Evolutionary conservation across 108 stramenopile species (phyloP), one percentile per base, ranked within the genome.

Genomic region (Mediolabrus comicus): DNA sequence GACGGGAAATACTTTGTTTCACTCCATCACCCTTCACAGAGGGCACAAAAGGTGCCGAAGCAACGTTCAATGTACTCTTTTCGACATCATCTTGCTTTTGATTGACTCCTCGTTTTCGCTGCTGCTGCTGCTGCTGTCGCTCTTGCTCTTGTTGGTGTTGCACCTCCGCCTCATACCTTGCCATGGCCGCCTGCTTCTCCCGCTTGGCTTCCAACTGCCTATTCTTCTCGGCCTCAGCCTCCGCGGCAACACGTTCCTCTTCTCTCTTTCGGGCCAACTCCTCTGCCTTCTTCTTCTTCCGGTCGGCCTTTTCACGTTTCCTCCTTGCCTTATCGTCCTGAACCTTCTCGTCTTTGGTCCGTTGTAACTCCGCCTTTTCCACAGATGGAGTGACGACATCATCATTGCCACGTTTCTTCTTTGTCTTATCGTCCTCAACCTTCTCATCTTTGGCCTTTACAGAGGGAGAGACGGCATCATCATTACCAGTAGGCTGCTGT

Each of bases 241-340:
- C 59, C 14, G 59, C 38, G 3, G 33, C 59, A 12, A 41, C 29
- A 11, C 29, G 24, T 8, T 61, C 59, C 36, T 61, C 59, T 61
- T 61, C 59, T 14, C 43, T 61, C 29, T 61, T 25, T 13, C 38
- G 59, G 3, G 59, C 59, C 33, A 61, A 41, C 29, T 61, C 59
- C 0, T 3, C 59, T 10, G 12, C 16, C 54, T 55, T 55, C 19
- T 13, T 19, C 59, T 61, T 36, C 59, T 61, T 61, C 4, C 39
- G 39, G n/a, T 41, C 39, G 4, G 59, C 34, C 24, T 41, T 36
- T 41, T 41, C 38, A 30, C 8, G 59, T 29, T 61, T 25, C 38
- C 19, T 36, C 39, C 39, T 41, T 41, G 39, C 39, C 39, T 41
- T 41, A 16, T 41, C 39, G 16, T 41, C 39, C 39, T 41, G 39